Percentiles rank a stretch among this genome's conserved stretches.
These are phyloP conservation scores for Cryphonectria nitschkei DNA, from an alignment of 2,329 filamentous ascomycete genomes.

Conservation along the genomic window DNA sequence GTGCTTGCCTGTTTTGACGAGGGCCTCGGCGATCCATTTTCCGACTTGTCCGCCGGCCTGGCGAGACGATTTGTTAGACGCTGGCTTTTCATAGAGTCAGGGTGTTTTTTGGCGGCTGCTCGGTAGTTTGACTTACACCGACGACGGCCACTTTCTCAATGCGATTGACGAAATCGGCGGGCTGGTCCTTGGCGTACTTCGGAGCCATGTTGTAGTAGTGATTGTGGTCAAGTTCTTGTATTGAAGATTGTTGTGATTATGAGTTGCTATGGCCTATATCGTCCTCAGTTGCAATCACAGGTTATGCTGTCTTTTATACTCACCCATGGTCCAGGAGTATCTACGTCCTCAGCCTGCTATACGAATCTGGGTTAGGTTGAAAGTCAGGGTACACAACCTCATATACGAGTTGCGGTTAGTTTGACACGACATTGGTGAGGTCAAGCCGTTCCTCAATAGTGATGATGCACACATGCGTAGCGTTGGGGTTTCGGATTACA, in stretches of 20 bases:
- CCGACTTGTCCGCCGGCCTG: constrained; percentile 35
- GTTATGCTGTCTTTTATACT: neutral
- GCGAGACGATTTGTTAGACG: constrained; percentile 5
- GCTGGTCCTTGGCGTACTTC: constrained; percentile 25
- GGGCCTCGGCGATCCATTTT: constrained; percentile 34
- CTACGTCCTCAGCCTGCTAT: neutral
- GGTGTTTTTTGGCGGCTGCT: neutral
- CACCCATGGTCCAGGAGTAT: neutral
- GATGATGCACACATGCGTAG: neutral
- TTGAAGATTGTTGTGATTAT: neutral
- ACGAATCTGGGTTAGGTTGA: neutral
- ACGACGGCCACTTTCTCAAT: constrained; percentile 35
- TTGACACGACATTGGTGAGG: neutral
- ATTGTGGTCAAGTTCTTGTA: neutral
- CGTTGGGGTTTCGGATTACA: neutral
- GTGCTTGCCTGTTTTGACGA: constrained; percentile 49
- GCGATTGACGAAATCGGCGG: constrained; percentile 27
- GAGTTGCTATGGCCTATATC: neutral
- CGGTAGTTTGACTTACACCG: constrained; percentile 30
- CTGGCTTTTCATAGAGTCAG: neutral
- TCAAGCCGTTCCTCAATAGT: neutral
- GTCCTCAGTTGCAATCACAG: neutral
- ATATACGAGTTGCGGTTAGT: neutral
- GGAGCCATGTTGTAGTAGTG: constrained; percentile 5
- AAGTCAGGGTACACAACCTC: neutral